Conservation (phyloP, 345 rosid species). For the Combretum micranthum region DNA sequence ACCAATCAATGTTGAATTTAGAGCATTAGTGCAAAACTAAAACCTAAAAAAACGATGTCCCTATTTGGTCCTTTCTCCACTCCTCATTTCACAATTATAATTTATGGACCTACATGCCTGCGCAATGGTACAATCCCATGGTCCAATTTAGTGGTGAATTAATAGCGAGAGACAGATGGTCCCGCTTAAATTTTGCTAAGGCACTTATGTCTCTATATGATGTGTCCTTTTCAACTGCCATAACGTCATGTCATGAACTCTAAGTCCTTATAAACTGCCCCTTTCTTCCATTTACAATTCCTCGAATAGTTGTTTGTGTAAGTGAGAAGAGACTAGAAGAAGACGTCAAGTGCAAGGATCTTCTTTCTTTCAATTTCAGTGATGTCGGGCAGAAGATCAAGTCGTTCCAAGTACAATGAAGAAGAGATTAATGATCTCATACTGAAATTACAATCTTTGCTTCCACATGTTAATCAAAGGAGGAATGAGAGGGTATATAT, state of each 20-base stretch:
- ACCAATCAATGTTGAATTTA: too few species aligned
- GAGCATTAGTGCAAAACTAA: too few species aligned
- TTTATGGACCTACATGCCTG: too few species aligned
- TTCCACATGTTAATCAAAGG: slow-evolving; percentile 18
- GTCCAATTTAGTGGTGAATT: too few species aligned
- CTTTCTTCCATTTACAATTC: slow-evolving; percentile 10
- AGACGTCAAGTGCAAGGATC: not conserved
- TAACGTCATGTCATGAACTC: not conserved
- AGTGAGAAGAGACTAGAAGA: not conserved
- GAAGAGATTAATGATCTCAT: slow-evolving; percentile 18
- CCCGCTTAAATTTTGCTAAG: slow-evolving; percentile 1
- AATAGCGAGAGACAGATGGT: slow-evolving; percentile 15
- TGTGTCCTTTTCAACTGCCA: slow-evolving; percentile 9
- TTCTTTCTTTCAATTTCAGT: not conserved
- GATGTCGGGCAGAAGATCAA: slow-evolving; percentile 21
- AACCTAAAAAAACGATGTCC: too few species aligned
- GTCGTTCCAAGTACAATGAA: slow-evolving; percentile 13
- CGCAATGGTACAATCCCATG: too few species aligned
- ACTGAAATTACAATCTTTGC: slow-evolving; percentile 18
- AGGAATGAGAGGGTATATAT: slow-evolving; percentile 16
- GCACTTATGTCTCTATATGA: not conserved
- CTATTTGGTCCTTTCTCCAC: too few species aligned
- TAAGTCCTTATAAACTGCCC: slow-evolving; percentile 19
- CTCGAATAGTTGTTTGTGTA: slow-evolving; percentile 3
- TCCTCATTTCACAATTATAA: too few species aligned